Percentiles rank a stretch among this genome's conserved stretches.
phyloP scores from a whole-genome alignment of 2,329 filamentous ascomycete genomes.

The Diaporthe destruens region DNA sequence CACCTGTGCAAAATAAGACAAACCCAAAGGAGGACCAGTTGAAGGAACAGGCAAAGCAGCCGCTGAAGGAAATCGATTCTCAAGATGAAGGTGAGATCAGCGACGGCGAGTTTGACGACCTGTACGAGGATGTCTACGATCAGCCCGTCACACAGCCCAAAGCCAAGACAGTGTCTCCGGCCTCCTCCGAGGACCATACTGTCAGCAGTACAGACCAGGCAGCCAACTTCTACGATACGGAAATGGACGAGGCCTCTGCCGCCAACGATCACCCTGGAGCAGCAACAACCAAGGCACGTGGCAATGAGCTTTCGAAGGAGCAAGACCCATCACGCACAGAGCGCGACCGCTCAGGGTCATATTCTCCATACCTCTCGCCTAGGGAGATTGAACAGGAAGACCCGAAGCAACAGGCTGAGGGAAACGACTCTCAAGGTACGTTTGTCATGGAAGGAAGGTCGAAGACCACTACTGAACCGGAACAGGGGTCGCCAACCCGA shows the following conservation, averaged over 20 bases:
- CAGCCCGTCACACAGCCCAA: constrained; percentile 39
- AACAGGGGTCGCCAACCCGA: background rate
- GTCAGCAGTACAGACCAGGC: constrained; percentile 42
- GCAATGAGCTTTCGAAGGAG: constrained; percentile 45
- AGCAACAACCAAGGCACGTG: constrained; percentile 35
- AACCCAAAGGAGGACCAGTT: background rate
- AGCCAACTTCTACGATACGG: constrained; percentile 47
- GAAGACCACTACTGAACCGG: constrained; percentile 8
- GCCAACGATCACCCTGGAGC: constrained; percentile 42
- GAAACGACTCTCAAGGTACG: constrained; percentile 12
- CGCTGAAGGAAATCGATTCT: constrained; percentile 40
- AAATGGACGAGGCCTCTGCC: constrained; percentile 45
- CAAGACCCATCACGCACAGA: constrained; percentile 40
- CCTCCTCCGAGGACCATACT: constrained; percentile 1
- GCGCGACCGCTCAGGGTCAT: constrained; percentile 64
- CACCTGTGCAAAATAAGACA: constrained; percentile 20
- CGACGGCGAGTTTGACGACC: constrained; percentile 73
- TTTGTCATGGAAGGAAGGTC: background rate
- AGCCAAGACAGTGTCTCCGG: constrained; percentile 3
- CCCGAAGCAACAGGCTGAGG: constrained; percentile 17
- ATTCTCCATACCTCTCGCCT: constrained; percentile 65
- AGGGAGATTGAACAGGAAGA: constrained; percentile 56
- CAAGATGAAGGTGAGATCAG: constrained; percentile 83
- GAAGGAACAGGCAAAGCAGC: constrained; percentile 27
- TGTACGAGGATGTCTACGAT: constrained; percentile 59